Evolutionary conservation across 164 flowering plant genomes (phyloP).

Genomic region (Berberis thunbergii): DNA sequence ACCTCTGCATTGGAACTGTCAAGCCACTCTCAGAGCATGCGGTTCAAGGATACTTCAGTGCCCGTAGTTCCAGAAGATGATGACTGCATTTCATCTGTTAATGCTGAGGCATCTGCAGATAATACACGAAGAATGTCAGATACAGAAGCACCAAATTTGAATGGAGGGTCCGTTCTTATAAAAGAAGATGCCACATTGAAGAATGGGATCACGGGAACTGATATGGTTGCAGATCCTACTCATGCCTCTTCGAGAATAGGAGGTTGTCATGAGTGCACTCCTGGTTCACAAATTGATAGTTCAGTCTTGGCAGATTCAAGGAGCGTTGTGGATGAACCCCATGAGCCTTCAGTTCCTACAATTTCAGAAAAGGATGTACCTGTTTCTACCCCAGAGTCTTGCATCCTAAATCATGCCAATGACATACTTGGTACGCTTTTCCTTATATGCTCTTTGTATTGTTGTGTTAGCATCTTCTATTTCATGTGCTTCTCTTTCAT

Average conservation of each 20-base stretch:
- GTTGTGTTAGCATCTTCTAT: too few species aligned
- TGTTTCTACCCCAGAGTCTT: conserved; percentile 23
- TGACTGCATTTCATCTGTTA: conserved; percentile 20
- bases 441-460: not conserved
- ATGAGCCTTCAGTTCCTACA: conserved; percentile 21
- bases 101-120: conserved; percentile 23
- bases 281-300: conserved; percentile 22
- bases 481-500: too few species aligned
- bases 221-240: conserved; percentile 22
- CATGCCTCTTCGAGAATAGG: conserved; percentile 23
- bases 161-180: conserved; percentile 17
- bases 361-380: conserved; percentile 16
- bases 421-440: conserved; percentile 36
- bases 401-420: conserved; percentile 21
- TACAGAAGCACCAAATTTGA: conserved; percentile 16
- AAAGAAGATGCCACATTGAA: conserved; percentile 19
- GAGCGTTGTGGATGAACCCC: conserved; percentile 23
- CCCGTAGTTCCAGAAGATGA: conserved; percentile 25
- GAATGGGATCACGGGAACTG: conserved; percentile 16
- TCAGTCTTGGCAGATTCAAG: conserved; percentile 20
- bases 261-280: conserved; percentile 18
- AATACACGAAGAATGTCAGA: conserved; percentile 14
- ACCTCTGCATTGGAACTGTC: conserved; percentile 31
- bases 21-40: conserved; percentile 13
- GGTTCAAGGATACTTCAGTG: conserved; percentile 18